A percentile compares a stretch with the other conserved stretches of the same genome.
These are phyloP conservation scores for Prinsepia uniflora DNA, from an alignment of 306 rosid genomes.

Conservation along the genomic window DNA sequence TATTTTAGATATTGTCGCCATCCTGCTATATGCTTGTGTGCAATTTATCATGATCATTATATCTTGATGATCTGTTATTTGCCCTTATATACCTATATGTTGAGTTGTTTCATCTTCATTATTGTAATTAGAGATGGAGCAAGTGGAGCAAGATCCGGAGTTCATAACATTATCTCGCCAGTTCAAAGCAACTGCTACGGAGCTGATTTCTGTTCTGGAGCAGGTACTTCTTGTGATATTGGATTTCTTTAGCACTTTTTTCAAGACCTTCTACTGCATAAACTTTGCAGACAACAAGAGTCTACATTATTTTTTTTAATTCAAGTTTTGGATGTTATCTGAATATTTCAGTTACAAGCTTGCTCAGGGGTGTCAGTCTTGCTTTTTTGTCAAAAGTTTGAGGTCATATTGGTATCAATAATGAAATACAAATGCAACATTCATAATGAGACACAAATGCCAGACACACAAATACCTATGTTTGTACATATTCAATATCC, in stretches of 20 bases:
- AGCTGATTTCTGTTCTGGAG: conserved; percentile 90
- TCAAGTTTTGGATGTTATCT: background rate
- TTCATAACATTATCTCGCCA: conserved; percentile 79
- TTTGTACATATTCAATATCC: background rate
- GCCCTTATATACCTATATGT: conserved; percentile 33
- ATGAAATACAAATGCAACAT: background rate
- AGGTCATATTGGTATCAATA: background rate
- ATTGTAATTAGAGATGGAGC: conserved; percentile 73
- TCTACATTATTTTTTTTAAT: background rate
- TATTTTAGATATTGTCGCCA: background rate
- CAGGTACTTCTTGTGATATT: conserved; percentile 58
- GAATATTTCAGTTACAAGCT: background rate
- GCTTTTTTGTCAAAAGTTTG: background rate
- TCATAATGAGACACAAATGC: background rate
- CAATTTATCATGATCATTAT: conserved; percentile 9
- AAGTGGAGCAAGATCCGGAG: conserved; percentile 89
- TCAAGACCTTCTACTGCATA: background rate
- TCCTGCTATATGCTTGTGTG: background rate
- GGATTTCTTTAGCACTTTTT: no score
- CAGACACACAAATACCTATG: background rate
- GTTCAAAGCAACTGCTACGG: conserved; percentile 89
- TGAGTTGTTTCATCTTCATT: conserved; percentile 41
- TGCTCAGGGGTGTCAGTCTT: background rate
- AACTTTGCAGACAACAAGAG: background rate
- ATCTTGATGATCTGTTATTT: conserved; percentile 20